Conservation (phyloP, 1,284 basidiomycete species). For the Austropuccinia psidii region DNA sequence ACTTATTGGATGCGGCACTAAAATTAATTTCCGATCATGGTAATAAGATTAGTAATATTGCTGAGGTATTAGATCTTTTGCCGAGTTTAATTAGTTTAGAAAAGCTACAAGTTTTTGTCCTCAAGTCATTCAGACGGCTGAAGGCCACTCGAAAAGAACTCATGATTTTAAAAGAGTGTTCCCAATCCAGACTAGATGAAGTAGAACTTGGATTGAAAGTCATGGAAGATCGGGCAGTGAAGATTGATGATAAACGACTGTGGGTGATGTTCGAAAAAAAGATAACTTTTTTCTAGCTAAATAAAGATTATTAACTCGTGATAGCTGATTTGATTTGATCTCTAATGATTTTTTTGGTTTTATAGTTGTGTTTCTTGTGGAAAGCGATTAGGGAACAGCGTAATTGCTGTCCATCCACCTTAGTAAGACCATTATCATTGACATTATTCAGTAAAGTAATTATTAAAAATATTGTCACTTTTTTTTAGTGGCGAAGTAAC, state of each 20-base stretch:
- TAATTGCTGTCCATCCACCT: slow-evolving; percentile 86
- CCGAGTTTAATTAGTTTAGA: slow-evolving; percentile 76
- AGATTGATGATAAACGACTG: slow-evolving; percentile 83
- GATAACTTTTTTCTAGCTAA: not conserved
- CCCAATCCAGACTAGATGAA: slow-evolving; percentile 64
- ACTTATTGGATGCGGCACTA: slow-evolving; percentile 55
- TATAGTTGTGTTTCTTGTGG: slow-evolving; percentile 86
- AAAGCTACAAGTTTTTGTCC: slow-evolving; percentile 69
- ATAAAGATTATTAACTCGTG: not conserved
- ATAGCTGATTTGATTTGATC: not conserved
- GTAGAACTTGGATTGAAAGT: slow-evolving; percentile 63
- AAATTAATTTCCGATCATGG: slow-evolving; percentile 75
- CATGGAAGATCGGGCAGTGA: slow-evolving; percentile 72
- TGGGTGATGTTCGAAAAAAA: slow-evolving; percentile 50
- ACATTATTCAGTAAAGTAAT: slow-evolving; percentile 2
- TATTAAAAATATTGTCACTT: not conserved
- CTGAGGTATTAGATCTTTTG: slow-evolving; percentile 66
- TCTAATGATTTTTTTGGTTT: slow-evolving; percentile 20
- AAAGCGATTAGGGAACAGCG: slow-evolving; percentile 85
- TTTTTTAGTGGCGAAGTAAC: slow-evolving; percentile 75
- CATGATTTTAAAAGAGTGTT: slow-evolving; percentile 60
- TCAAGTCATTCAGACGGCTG: slow-evolving; percentile 60
- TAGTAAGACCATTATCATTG: slow-evolving; percentile 38
- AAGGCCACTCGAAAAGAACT: slow-evolving; percentile 57
- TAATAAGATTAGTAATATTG: slow-evolving; percentile 66